phyloP scores from a whole-genome alignment of 345 rosid genomes.

The Euphorbia lathyris region DNA sequence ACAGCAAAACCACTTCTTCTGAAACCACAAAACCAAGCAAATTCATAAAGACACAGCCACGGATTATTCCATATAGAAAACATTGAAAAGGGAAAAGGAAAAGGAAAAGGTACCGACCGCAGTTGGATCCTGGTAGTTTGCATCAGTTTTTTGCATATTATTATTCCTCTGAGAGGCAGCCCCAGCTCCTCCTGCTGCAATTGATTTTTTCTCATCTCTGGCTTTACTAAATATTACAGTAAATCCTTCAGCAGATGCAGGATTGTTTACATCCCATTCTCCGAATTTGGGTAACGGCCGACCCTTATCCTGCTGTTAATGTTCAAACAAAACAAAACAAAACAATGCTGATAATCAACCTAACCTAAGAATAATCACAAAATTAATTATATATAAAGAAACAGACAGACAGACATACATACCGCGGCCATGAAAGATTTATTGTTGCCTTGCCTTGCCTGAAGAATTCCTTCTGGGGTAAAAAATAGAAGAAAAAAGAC shows the following conservation, averaged over 20 bases:
- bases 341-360: not conserved
- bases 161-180: slow-evolving; percentile 18
- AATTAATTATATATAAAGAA: not conserved
- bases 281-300: slow-evolving; percentile 70
- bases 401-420: not conserved
- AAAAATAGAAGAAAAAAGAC: not conserved
- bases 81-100: not conserved
- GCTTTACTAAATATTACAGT: slow-evolving; percentile 71
- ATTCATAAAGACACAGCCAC: too few species aligned
- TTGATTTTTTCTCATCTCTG: slow-evolving; percentile 57
- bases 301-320: slow-evolving; percentile 45
- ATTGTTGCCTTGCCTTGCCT: too few species aligned
- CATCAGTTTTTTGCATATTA: slow-evolving; percentile 9
- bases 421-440: slow-evolving; percentile 27
- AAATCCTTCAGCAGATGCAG: slow-evolving; percentile 72
- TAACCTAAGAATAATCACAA: too few species aligned
- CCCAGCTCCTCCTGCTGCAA: slow-evolving; percentile 25
- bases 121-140: slow-evolving; percentile 9
- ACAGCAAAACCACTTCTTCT: slow-evolving; percentile 77
- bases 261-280: slow-evolving; percentile 75
- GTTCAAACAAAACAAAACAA: not conserved
- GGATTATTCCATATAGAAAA: too few species aligned
- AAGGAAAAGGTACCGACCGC: slow-evolving; percentile 8
- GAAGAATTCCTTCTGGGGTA: not conserved
- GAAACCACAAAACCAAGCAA: slow-evolving; percentile 22